Conservation (phyloP, 2,329 filamentous ascomycete genomes). For the Aspergillus brunneoviolaceus region DNA sequence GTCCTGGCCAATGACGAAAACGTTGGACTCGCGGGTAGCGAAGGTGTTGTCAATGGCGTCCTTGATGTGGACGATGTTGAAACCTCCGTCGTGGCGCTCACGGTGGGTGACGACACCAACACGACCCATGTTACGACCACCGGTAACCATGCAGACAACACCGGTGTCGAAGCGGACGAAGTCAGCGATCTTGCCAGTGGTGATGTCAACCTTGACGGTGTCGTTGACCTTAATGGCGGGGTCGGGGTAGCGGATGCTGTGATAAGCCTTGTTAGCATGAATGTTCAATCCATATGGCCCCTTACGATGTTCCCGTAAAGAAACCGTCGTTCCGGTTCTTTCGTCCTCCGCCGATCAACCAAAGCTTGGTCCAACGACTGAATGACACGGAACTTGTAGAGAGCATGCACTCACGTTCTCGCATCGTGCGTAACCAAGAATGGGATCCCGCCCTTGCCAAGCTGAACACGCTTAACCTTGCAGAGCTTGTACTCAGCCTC, state of each 20-base stretch:
- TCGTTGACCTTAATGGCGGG: slow-evolving; percentile 99
- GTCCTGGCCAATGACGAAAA: slow-evolving; percentile 97
- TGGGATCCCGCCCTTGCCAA: slow-evolving; percentile 99
- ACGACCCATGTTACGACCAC: slow-evolving; percentile 99
- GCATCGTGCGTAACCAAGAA: slow-evolving; percentile 99
- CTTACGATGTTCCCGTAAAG: slow-evolving; percentile 37
- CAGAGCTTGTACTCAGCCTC: slow-evolving; percentile 99
- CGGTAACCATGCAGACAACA: slow-evolving; percentile 96
- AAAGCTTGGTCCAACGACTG: slow-evolving; percentile 99
- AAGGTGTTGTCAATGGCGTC: slow-evolving; percentile 99
- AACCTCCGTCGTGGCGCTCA: slow-evolving; percentile 99
- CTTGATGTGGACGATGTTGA: slow-evolving; percentile 99
- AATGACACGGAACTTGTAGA: slow-evolving; percentile 79
- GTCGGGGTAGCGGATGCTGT: slow-evolving; percentile 98
- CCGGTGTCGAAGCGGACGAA: slow-evolving; percentile 99
- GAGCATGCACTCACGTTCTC: slow-evolving; percentile 88
- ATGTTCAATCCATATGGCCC: slow-evolving; percentile 21
- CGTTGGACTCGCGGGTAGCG: slow-evolving; percentile 98
- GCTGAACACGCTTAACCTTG: slow-evolving; percentile 99
- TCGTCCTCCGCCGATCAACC: slow-evolving; percentile 58
- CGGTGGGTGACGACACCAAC: slow-evolving; percentile 99
- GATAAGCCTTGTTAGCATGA: slow-evolving; percentile 34
- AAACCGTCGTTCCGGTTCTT: slow-evolving; percentile 23
- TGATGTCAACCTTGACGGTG: slow-evolving; percentile 97
- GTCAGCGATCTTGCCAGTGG: slow-evolving; percentile 96